Conservation (phyloP, 2,329 filamentous ascomycete species). For the Amylocarpus encephaloides region DNA sequence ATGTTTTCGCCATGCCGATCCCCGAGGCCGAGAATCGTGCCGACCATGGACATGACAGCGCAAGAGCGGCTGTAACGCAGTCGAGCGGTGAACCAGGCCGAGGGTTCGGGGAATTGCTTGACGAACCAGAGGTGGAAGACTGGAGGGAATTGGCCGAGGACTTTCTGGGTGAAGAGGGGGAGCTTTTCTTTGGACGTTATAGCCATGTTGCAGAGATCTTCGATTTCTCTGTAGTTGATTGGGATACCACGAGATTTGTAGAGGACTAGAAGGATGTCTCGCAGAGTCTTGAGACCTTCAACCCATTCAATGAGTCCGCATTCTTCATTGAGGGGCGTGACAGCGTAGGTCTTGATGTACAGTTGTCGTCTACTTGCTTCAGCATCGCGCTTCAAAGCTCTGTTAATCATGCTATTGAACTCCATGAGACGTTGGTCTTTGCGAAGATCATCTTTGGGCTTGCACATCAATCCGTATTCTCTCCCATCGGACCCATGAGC, state of each 20-base stretch:
- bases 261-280: slow-evolving; percentile 78
- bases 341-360: slow-evolving; percentile 95
- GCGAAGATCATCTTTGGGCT: slow-evolving; percentile 94
- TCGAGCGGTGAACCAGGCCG: slow-evolving; percentile 83
- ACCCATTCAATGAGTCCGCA: slow-evolving; percentile 99
- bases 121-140: slow-evolving; percentile 93
- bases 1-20: slow-evolving; percentile 98
- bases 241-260: slow-evolving; percentile 69
- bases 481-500: slow-evolving; percentile 85
- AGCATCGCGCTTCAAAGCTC: slow-evolving; percentile 83
- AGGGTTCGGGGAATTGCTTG: slow-evolving; percentile 88
- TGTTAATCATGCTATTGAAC: slow-evolving; percentile 97
- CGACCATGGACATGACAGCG: slow-evolving; percentile 99
- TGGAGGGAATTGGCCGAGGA: slow-evolving; percentile 65
- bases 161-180: slow-evolving; percentile 62
- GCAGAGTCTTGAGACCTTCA: slow-evolving; percentile 85
- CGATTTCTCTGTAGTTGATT: slow-evolving; percentile 64
- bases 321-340: slow-evolving; percentile 94
- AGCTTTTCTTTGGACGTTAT: slow-evolving; percentile 52
- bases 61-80: slow-evolving; percentile 87
- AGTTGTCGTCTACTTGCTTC: slow-evolving; percentile 85
- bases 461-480: slow-evolving; percentile 84
- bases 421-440: slow-evolving; percentile 99
- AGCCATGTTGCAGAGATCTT: slow-evolving; percentile 57
- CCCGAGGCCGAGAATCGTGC: slow-evolving; percentile 85